Base-by-base conservation (phyloP, 2,329 filamentous ascomycete species). In the Colletotrichum neosansevieriae region DNA sequence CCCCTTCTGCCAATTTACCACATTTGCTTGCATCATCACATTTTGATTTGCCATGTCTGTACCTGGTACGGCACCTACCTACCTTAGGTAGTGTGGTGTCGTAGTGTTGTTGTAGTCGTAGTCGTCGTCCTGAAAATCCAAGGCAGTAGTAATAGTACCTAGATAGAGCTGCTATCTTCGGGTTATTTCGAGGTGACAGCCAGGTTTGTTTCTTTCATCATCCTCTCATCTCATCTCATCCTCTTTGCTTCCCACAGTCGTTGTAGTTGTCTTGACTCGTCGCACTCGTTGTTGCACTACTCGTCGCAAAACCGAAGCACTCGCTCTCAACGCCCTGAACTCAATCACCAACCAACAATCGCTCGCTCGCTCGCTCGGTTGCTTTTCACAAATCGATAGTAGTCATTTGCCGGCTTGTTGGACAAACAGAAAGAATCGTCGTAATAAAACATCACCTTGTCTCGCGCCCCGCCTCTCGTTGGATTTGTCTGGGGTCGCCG, bases 341-440 rank as follows among this genome's bases (percentile, higher is more conserved):
- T 29, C 29, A 29, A 29, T 50, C 47, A 49, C 62, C 47, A 32
- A 45, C 65, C 12, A 13, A 51, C 62, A 59, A 54, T 36, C 50
- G 32, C 58, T 64, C 56, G 56, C 29, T 60, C 66, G 50, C 49
- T 65, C 50, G 32, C 58, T 64, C 60, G 56, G 17, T 60, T 61
- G 50, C 49, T 65, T 63, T 60, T 45, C 50, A 50, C 42, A 9
- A 29, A 13, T 50, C 51, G 36, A 13, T 13, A 38, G 11, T 38
- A 38, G 11, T 57, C 29, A 29, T 29, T 29, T 29, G 29, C 29
- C 6, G 29, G 29, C 29, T 45, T 44, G 53, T 50, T 58, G 12
- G 36, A 38, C 36, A 38, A 12, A 15, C 13, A 38, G 36, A 13
- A 29, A 15, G 15, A 51, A 29, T 38, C 42, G 32, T 40, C 49